Evolutionary conservation across 768 basidiomycete species (phyloP), one percentile per base, ranked within the genome.

Genomic region (Lepiota subincarnata): DNA sequence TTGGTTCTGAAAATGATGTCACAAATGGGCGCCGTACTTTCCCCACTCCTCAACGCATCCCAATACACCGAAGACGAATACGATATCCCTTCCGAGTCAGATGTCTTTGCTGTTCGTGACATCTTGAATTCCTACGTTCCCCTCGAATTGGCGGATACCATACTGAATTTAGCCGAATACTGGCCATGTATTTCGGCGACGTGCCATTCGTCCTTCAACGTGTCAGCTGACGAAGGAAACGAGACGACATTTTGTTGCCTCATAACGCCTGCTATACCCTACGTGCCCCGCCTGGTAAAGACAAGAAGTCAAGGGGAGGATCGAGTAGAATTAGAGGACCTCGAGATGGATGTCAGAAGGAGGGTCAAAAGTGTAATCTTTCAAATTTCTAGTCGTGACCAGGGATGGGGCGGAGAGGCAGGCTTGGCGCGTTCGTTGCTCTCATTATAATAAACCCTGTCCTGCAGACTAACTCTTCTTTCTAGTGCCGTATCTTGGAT

Each of bases 391-490:
- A 64, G 64, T 45, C 56, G 54, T 36, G 70, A 71, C 53, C 69
- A 71, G 60, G 68, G 68, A 2, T 70, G 67, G 68, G 64, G 65
- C 6, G 66, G 64, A 10, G 61, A 64, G n/a, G 37, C 44, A 1
- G 48, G 49, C 7, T 43, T 60, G 18, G 19, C 13, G 54, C 60
- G 67, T 67, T 35, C 18, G 48, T 49, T 22, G 6, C 31, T 31
- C 26, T 12, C 16, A 6, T n/a, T 37, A 18, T 31, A 13, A 10
- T 18, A 19, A 18, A 43, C 6, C 11, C 6, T 20, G 16, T 36
- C 6, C 22, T n/a, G 13, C 26, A 11, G 37, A 14, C 22, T 37
- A 12, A 19, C 22, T n/a, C 34, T 1, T 41, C n/a, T 34, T 16
- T 10, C 16, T 34, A 71, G 69, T 58, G 2, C 58, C 62, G 6